phyloP scores from a whole-genome alignment of 805 yeast genomes.

The Suhomyces prunicola region DNA sequence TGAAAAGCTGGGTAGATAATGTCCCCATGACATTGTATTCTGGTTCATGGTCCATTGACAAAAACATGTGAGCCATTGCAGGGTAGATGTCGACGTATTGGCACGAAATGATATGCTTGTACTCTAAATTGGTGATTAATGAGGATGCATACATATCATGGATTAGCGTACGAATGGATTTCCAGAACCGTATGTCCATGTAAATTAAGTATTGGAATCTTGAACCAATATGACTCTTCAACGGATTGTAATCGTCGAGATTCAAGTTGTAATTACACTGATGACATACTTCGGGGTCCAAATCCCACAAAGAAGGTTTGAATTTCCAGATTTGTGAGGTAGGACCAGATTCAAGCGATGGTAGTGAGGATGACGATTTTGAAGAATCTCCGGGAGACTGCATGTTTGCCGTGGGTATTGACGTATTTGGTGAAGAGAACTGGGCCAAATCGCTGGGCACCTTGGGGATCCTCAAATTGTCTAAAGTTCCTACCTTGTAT shows the following conservation, averaged over 20 bases:
- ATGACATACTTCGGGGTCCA: slow-evolving; percentile 39
- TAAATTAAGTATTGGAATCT: slow-evolving; percentile 58
- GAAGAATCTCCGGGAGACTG: not conserved
- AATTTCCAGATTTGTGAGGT: slow-evolving; percentile 31
- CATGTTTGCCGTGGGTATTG: not conserved
- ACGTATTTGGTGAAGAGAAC: not conserved
- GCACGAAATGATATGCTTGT: slow-evolving; percentile 58
- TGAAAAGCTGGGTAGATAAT: slow-evolving; percentile 80
- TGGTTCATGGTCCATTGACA: slow-evolving; percentile 81
- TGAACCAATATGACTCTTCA: slow-evolving; percentile 40
- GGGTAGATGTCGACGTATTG: slow-evolving; percentile 87
- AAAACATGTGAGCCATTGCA: slow-evolving; percentile 63
- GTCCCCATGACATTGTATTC: slow-evolving; percentile 72
- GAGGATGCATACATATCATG: slow-evolving; percentile 66
- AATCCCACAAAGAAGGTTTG: slow-evolving; percentile 44
- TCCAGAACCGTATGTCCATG: slow-evolving; percentile 74
- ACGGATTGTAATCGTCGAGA: slow-evolving; percentile 23
- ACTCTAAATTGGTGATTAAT: slow-evolving; percentile 56
- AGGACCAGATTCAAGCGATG: not conserved
- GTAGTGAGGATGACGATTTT: not conserved
- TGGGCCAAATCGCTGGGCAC: slow-evolving; percentile 17
- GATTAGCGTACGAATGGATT: slow-evolving; percentile 50
- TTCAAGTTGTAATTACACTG: slow-evolving; percentile 46
- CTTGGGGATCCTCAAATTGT: slow-evolving; percentile 37
- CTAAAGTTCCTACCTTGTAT: slow-evolving; percentile 33